Evolutionary conservation across 768 basidiomycete genomes (phyloP).

Genomic region (Clitopilus passeckerianus): DNA sequence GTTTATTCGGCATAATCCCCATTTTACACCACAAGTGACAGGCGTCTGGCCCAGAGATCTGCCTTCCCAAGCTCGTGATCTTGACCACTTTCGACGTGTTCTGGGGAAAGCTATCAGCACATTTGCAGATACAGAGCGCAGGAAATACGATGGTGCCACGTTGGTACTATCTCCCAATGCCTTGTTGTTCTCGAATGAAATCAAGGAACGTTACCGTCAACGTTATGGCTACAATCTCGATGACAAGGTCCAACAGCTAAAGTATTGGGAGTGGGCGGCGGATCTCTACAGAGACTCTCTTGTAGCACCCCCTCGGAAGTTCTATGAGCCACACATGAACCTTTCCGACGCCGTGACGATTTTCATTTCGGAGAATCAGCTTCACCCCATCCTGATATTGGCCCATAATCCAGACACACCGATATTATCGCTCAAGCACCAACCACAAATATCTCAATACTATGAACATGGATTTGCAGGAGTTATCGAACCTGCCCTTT

Average conservation of each 20-base stretch:
- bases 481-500: slow-evolving; percentile 22
- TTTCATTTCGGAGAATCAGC: slow-evolving; percentile 27
- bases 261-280: too few relatives aligned
- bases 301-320: neutral
- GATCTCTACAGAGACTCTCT: too few relatives aligned
- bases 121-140: slow-evolving; percentile 31
- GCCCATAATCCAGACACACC: slow-evolving; percentile 30
- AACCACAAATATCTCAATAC: slow-evolving; percentile 22
- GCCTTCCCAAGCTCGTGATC: slow-evolving; percentile 12
- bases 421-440: too few relatives aligned
- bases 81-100: slow-evolving; percentile 27
- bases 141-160: slow-evolving; percentile 21
- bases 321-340: slow-evolving; percentile 11
- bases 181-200: neutral
- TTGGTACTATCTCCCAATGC: slow-evolving; percentile 17
- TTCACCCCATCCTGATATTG: slow-evolving; percentile 26
- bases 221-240: too few relatives aligned
- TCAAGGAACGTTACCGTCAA: too few relatives aligned
- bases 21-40: slow-evolving; percentile 18
- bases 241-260: too few relatives aligned
- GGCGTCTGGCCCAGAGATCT: slow-evolving; percentile 19
- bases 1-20: slow-evolving; percentile 23
- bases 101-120: slow-evolving; percentile 20
- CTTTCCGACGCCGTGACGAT: slow-evolving; percentile 31
- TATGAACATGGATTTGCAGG: slow-evolving; percentile 28